Base-by-base conservation (phyloP, 805 yeast species). In the Candida ponderosae region DNA sequence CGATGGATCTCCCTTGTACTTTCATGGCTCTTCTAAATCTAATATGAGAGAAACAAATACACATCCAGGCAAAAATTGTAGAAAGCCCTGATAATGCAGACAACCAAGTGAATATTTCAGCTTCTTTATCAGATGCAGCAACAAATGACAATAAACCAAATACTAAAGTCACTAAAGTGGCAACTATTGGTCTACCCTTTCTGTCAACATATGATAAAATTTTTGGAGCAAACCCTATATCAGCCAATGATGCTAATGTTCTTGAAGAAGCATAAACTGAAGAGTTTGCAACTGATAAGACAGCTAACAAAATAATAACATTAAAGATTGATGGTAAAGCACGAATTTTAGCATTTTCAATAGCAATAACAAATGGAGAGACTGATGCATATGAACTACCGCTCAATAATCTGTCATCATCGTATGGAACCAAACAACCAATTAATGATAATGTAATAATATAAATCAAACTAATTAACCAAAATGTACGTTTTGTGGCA, bases 351-450 rank as follows among this genome's bases (percentile, higher is more conserved):
- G 82, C 88, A 48, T 76, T 70, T 44, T 63, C 60, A 45, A 81
- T 78, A 28, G 88, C 81, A 56, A 82, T 76, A 31, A 81, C 88
- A 54, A 81, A 76, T 13, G 90, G 89, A 6, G 86, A 79, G 3
- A 86, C 79, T 19, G 78, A 62, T 18, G 77, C 80, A 17, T 66
- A 59, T n/a, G 69, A 57, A 3, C 68, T 43, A 31, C 70, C 63
- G 19, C 70, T 76, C 23, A 74, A 51, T 37, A 81, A 64, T 35
- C 70, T 60, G 10, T 56, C 42, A 42, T 75, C 72, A 39, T 62
- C 62, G 52, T 65, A 77, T 14, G 86, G 84, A 18, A 78, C 81
- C 41, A 77, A 61, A 66, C 60, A 16, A 64, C 41, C 58, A 57
- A 78, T 61, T 50, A 62, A 62, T 76, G 78, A 55, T 76, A 77